Percentiles rank a stretch among this genome's conserved stretches.
These are phyloP conservation scores for Solanum rostratum DNA, from an alignment of 257 asterid genomes.

Conservation along the genomic window DNA sequence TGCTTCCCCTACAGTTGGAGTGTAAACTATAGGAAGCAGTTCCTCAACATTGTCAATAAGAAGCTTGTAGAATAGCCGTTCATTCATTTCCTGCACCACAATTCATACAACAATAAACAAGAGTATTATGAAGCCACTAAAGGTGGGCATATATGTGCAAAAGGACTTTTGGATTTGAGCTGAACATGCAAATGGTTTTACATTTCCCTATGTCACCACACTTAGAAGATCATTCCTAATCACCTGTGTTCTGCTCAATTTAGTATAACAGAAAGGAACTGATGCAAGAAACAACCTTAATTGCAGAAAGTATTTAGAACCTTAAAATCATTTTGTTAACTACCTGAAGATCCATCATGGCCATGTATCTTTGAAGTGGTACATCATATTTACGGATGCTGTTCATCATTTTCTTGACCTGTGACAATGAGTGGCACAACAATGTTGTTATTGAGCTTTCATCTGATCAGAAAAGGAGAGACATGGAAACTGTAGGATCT, in stretches of 20 bases:
- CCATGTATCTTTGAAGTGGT: slow-evolving; percentile 95
- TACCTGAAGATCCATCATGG: slow-evolving; percentile 99
- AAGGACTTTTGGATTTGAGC: not conserved
- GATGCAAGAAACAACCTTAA: not conserved
- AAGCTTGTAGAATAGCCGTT: slow-evolving; percentile 85
- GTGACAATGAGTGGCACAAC: slow-evolving; percentile 1
- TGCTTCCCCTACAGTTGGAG: slow-evolving; percentile 99
- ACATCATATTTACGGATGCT: slow-evolving; percentile 89
- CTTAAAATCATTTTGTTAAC: not conserved
- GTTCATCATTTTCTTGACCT: slow-evolving; percentile 96
- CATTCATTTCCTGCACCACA: slow-evolving; percentile 68
- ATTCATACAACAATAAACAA: not conserved
- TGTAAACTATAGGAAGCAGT: slow-evolving; percentile 92
- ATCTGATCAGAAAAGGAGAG: not conserved
- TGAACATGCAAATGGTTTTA: not conserved
- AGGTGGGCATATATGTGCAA: not conserved
- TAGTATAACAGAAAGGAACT: not conserved
- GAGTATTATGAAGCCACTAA: not conserved
- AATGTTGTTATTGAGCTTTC: not conserved
- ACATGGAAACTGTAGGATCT: not conserved
- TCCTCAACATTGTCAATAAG: slow-evolving; percentile 94
- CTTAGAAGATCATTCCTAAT: not conserved
- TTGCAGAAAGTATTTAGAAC: not conserved
- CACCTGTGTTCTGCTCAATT: not conserved
- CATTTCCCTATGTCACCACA: not conserved